Evolutionary conservation across 176 grass and related monocot species (phyloP), one percentile per base, ranked within the genome.

Genomic region (Oryza longistaminata): DNA sequence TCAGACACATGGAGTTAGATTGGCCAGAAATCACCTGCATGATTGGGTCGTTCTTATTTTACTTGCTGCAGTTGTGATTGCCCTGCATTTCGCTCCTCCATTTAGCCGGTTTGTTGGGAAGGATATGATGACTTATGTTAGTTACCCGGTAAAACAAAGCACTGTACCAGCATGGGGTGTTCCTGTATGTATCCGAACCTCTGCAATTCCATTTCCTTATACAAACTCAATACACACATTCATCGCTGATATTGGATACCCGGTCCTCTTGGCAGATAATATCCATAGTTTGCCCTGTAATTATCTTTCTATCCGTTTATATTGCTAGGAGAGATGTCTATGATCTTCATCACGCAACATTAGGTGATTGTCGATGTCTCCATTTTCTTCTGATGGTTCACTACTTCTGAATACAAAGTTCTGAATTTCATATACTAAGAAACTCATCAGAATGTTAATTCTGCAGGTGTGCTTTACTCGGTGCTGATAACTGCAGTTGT

Each of bases 41-140:
- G 93, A 99, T 60, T 99, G 93, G 93, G 52, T 94, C 46, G 84
- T 92, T 72, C 78, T 96, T 33, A n/a, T 87, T 70, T 60, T 95
- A 40, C 91, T 99, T 29, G 74, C 88, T 4, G 71, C 73, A 9
- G 19, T 86, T 14, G 83, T 99, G 53, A 11, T 85, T 8, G 34
- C 25, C 11, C 75, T 99, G 82, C 92, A 88, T 42, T 80, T 76
- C 12, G 12, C 67, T 80, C 71, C 80, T 81, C 86, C 91, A 3
- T 99, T 99, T 69, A 76, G 70, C 25, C 93, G 93, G 29, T 99
- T 92, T 39, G 75, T 96, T 2, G 91, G 90, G 26, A 88, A 88
- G 86, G 88, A 79, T 70, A 91, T 91, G 88, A 94, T 96, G 89
- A 26, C 70, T 71, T 88, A 91, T 75, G 61, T 96, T 43, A 86